Conservation (phyloP, 805 yeast species). For the Pichia paraexigua region DNA sequence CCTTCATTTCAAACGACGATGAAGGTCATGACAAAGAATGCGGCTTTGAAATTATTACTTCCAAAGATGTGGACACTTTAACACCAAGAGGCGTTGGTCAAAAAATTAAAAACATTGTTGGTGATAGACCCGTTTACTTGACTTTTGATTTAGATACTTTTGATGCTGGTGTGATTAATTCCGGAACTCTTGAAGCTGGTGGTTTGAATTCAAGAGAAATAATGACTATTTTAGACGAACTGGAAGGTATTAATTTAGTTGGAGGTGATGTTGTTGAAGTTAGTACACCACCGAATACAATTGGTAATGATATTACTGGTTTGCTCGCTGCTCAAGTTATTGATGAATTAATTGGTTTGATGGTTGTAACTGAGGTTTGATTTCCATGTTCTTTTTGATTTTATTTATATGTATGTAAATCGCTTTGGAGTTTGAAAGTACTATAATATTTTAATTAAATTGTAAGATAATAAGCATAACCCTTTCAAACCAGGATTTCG, state of each 20-base stretch:
- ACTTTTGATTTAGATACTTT: conserved; percentile 53
- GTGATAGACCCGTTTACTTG: conserved; percentile 35
- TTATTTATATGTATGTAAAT: neutral
- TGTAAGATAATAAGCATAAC: too few species aligned
- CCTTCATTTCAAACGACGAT: conserved; percentile 33
- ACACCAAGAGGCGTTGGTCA: conserved; percentile 32
- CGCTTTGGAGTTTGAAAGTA: neutral
- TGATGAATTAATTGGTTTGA: conserved; percentile 40
- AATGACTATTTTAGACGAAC: conserved; percentile 47
- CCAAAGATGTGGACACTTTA: conserved; percentile 38
- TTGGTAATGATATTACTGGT: conserved; percentile 52
- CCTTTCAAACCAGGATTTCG: neutral
- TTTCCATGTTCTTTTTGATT: neutral
- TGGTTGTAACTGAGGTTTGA: conserved; percentile 29
- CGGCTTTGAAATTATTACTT: conserved; percentile 39
- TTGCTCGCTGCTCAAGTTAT: conserved; percentile 60
- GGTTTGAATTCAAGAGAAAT: conserved; percentile 66
- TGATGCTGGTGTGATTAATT: conserved; percentile 71
- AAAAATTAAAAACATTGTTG: conserved; percentile 30
- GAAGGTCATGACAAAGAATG: conserved; percentile 41
- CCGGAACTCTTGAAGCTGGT: conserved; percentile 74
- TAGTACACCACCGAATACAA: conserved; percentile 51
- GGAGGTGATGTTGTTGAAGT: conserved; percentile 79
- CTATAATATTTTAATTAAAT: too few species aligned
- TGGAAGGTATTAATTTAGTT: conserved; percentile 52